Percentiles rank a stretch among this genome's conserved stretches.
These are phyloP conservation scores for Zygosaccharomyces gambellarensis DNA, from an alignment of 805 yeast genomes.

Conservation along the genomic window DNA sequence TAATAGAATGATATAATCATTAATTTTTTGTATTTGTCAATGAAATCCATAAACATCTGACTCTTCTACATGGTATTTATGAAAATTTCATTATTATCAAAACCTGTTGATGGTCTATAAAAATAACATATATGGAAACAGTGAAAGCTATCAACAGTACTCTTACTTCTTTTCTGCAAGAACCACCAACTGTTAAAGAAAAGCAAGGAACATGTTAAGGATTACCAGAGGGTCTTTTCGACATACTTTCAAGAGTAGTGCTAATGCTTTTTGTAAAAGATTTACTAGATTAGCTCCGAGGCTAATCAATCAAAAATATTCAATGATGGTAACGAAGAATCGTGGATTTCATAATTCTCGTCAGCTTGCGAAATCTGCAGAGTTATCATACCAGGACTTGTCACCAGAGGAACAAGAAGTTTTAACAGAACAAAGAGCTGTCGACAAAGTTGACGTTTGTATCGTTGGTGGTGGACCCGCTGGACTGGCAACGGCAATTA, in stretches of 20 bases:
- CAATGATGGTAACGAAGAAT: background rate
- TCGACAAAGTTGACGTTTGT: slow-evolving; percentile 86
- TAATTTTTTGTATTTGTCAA: background rate
- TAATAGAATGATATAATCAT: background rate
- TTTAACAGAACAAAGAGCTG: slow-evolving; percentile 63
- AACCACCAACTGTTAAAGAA: too few species aligned
- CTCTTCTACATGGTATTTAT: background rate
- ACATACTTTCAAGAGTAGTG: background rate
- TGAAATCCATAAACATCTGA: background rate
- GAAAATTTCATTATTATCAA: background rate
- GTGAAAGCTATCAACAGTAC: too few species aligned
- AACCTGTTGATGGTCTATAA: background rate
- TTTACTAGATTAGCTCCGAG: background rate
- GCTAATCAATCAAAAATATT: background rate
- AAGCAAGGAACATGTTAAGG: background rate
- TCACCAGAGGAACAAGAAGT: slow-evolving; percentile 43
- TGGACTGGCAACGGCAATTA: slow-evolving; percentile 90
- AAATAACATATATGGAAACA: background rate
- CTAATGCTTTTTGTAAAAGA: background rate
- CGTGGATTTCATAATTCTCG: slow-evolving; percentile 5
- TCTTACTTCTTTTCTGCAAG: too few species aligned
- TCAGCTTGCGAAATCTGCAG: slow-evolving; percentile 4
- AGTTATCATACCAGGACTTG: slow-evolving; percentile 19
- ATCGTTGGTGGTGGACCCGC: slow-evolving; percentile 99
- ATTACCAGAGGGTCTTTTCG: background rate